phyloP scores from a whole-genome alignment of 495 filamentous ascomycete genomes.

The Darksidea phi region DNA sequence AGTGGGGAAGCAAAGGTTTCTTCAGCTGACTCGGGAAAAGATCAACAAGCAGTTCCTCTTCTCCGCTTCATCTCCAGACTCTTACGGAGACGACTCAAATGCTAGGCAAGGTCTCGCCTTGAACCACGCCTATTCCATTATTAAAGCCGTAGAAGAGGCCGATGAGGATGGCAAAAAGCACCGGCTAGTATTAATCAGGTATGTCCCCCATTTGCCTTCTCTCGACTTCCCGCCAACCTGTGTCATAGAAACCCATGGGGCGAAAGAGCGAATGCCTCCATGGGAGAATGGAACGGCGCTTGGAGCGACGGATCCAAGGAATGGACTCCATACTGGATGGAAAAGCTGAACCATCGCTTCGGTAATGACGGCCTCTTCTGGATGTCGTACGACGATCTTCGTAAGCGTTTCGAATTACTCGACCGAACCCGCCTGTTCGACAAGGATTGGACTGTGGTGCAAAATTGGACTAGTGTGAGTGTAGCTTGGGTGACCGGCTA shows the following conservation, averaged over 20 bases:
- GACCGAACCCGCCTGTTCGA: slow-evolving; percentile 88
- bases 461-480: slow-evolving; percentile 78
- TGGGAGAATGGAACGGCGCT: slow-evolving; percentile 59
- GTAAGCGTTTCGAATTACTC: slow-evolving; percentile 75
- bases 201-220: neutral
- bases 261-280: slow-evolving; percentile 42
- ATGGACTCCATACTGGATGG: slow-evolving; percentile 87
- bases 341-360: slow-evolving; percentile 72
- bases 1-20: neutral
- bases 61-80: slow-evolving; percentile 68
- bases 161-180: slow-evolving; percentile 53
- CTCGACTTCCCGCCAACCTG: neutral
- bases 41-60: slow-evolving; percentile 74
- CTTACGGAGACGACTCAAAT: slow-evolving; percentile 39
- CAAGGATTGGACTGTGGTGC: slow-evolving; percentile 73
- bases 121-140: slow-evolving; percentile 81
- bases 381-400: slow-evolving; percentile 76
- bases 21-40: neutral
- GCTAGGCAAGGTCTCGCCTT: slow-evolving; percentile 71
- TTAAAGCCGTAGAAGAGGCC: slow-evolving; percentile 73
- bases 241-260: slow-evolving; percentile 77
- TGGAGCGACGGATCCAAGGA: slow-evolving; percentile 75
- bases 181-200: slow-evolving; percentile 33
- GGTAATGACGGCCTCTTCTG: slow-evolving; percentile 82
- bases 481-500: slow-evolving; percentile 86